phyloP scores from a whole-genome alignment of 495 filamentous ascomycete genomes.

The Penicillium herquei region DNA sequence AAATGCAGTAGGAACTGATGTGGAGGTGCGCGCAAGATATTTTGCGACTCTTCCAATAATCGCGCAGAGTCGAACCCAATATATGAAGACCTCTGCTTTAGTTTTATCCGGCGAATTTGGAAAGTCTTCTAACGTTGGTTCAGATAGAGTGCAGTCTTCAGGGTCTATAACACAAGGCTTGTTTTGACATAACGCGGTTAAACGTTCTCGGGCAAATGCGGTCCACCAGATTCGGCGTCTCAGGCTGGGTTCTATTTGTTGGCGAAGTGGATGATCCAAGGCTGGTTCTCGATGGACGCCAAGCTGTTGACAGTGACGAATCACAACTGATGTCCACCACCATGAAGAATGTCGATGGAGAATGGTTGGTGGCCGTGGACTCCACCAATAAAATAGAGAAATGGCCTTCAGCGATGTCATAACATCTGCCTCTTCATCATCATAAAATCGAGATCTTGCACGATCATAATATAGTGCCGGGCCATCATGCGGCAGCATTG shows the following conservation, averaged over 20 bases:
- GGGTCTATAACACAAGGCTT: constrained; percentile 37
- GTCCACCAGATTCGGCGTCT: constrained; percentile 40
- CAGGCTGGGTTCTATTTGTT: constrained; percentile 22
- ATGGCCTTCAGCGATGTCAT: constrained; percentile 29
- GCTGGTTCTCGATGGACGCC: constrained; percentile 32
- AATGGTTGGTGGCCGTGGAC: constrained; percentile 28
- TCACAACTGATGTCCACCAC: constrained; percentile 40
- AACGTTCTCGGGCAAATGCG: constrained; percentile 35
- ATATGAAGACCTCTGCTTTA: constrained; percentile 34
- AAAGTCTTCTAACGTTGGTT: constrained; percentile 32
- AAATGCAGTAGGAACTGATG: constrained; percentile 10
- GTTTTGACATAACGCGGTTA: constrained; percentile 35
- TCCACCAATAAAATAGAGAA: constrained; percentile 40
- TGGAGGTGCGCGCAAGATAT: constrained; percentile 19
- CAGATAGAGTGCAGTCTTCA: constrained; percentile 31
- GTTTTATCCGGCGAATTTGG: constrained; percentile 8
- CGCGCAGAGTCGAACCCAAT: constrained; percentile 33
- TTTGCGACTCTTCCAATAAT: constrained; percentile 36
- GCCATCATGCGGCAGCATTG: constrained; percentile 32
- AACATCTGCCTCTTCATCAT: constrained; percentile 31
- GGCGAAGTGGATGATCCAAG: constrained; percentile 8
- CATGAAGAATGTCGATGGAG: constrained; percentile 37
- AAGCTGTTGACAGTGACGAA: constrained; percentile 36
- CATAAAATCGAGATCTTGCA: constrained; percentile 29
- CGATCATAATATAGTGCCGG: constrained; percentile 33